Percentiles rank a stretch among this genome's conserved stretches.
phyloP scores from a whole-genome alignment of 2,329 filamentous ascomycete species.

The Paracamarosporium sp. region DNA sequence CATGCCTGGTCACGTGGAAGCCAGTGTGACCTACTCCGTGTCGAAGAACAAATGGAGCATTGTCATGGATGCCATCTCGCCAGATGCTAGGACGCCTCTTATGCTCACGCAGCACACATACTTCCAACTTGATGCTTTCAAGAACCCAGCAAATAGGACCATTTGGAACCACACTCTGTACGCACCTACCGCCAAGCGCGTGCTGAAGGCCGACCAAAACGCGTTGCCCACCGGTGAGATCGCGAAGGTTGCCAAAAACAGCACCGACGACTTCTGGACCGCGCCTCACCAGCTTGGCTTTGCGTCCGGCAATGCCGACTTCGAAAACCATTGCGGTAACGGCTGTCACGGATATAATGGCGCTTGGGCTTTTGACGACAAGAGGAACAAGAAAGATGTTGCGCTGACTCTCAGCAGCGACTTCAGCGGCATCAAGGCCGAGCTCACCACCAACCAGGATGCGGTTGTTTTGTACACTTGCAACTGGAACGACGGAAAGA shows the following conservation, averaged over 20 bases:
- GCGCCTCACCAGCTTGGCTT: slow-evolving; percentile 40
- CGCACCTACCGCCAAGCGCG: slow-evolving; percentile 37
- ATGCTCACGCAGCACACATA: slow-evolving; percentile 45
- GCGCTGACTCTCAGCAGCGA: slow-evolving; percentile 35
- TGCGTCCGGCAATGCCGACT: slow-evolving; percentile 29
- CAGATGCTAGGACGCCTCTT: slow-evolving; percentile 35
- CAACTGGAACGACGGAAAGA: slow-evolving; percentile 45
- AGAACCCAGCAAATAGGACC: slow-evolving; percentile 35
- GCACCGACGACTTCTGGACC: slow-evolving; percentile 41
- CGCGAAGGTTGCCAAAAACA: slow-evolving; percentile 26
- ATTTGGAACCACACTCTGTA: slow-evolving; percentile 44
- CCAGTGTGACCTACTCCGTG: slow-evolving; percentile 40
- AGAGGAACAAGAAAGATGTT: slow-evolving; percentile 28
- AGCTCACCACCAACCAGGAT: slow-evolving; percentile 39
- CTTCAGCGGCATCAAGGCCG: slow-evolving; percentile 42
- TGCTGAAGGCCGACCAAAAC: slow-evolving; percentile 33
- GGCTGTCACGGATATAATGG: slow-evolving; percentile 45
- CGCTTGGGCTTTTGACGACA: slow-evolving; percentile 37
- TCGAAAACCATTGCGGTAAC: slow-evolving; percentile 41
- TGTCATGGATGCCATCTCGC: slow-evolving; percentile 36
- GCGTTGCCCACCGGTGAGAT: slow-evolving; percentile 42
- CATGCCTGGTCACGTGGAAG: slow-evolving; percentile 38
- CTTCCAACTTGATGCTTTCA: slow-evolving; percentile 44
- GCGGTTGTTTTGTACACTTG: slow-evolving; percentile 43
- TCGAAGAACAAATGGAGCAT: slow-evolving; percentile 43